phyloP scores from a whole-genome alignment of 2,329 filamentous ascomycete genomes.

The Cladosporium sp. region DNA sequence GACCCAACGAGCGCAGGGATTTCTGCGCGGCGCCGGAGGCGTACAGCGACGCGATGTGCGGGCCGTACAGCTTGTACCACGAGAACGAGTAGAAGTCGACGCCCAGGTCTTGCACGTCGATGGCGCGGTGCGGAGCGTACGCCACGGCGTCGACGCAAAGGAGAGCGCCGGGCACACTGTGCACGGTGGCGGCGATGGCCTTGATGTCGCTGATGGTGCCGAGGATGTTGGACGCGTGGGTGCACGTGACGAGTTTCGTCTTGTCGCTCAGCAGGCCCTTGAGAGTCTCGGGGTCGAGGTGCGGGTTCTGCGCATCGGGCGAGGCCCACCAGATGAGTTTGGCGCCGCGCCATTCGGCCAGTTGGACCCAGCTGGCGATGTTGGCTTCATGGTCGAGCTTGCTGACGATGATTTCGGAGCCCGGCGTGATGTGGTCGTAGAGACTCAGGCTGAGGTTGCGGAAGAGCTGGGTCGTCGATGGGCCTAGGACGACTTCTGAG shows the following conservation, averaged over 20 bases:
- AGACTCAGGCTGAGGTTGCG: conserved; percentile 64
- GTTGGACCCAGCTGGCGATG: conserved; percentile 69
- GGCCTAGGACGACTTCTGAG: conserved; percentile 70
- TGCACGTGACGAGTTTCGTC: conserved; percentile 71
- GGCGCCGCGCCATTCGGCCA: conserved; percentile 62
- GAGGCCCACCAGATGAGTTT: conserved; percentile 68
- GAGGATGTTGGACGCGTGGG: conserved; percentile 72
- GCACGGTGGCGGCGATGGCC: conserved; percentile 56
- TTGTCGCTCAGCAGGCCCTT: conserved; percentile 59
- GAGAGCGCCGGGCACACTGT: conserved; percentile 55
- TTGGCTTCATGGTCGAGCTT: conserved; percentile 77
- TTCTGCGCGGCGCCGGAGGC: conserved; percentile 58
- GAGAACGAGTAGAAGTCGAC: conserved; percentile 77
- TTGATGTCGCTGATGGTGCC: conserved; percentile 68
- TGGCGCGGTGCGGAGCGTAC: conserved; percentile 68
- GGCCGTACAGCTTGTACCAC: conserved; percentile 83
- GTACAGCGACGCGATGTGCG: conserved; percentile 72
- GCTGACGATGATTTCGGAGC: conserved; percentile 63
- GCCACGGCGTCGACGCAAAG: conserved; percentile 75
- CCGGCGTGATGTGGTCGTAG: conserved; percentile 58
- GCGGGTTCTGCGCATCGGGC: conserved; percentile 52
- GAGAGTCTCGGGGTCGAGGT: conserved; percentile 59
- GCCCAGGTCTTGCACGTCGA: conserved; percentile 68
- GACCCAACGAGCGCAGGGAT: conserved; percentile 58
- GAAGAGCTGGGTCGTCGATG: conserved; percentile 74